phyloP scores from a whole-genome alignment of 2,329 filamentous ascomycete genomes.

The Diaporthe citrichinensis region DNA sequence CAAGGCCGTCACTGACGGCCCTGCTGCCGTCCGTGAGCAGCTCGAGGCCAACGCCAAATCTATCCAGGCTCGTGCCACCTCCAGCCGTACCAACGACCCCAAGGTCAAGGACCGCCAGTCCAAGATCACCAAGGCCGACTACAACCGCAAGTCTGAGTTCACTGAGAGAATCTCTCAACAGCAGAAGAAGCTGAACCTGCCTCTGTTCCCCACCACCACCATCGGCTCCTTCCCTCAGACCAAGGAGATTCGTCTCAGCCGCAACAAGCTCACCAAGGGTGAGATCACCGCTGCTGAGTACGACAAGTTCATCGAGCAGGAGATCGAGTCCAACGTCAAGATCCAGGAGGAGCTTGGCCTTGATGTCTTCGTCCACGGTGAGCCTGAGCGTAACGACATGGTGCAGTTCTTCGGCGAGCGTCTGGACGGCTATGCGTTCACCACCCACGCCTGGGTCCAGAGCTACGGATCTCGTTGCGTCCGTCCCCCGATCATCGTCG shows the following conservation, averaged over 20 bases:
- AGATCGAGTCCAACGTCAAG: constrained; percentile 95
- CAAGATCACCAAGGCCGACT: constrained; percentile 85
- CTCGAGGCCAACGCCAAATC: constrained; percentile 98
- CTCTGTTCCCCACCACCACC: constrained; percentile 98
- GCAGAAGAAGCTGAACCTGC: constrained; percentile 92
- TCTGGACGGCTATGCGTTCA: constrained; percentile 97
- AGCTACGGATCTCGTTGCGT: constrained; percentile 98
- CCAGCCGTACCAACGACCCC: constrained; percentile 96
- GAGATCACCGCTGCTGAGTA: constrained; percentile 94
- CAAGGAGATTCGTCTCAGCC: constrained; percentile 96
- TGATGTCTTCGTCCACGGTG: constrained; percentile 97
- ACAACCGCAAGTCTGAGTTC: constrained; percentile 95
- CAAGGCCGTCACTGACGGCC: constrained; percentile 96
- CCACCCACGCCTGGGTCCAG: constrained; percentile 98
- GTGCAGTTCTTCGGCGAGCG: constrained; percentile 99
- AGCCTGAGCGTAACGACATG: constrained; percentile 99
- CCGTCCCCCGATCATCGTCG: constrained; percentile 97
- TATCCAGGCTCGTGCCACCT: constrained; percentile 89
- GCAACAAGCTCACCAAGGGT: constrained; percentile 99
- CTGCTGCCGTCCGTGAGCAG: constrained; percentile 86
- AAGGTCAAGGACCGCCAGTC: constrained; percentile 97
- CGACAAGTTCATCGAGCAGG: constrained; percentile 99
- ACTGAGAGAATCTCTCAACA: constrained; percentile 86
- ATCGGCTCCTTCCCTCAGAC: constrained; percentile 99
- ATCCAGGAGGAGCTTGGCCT: constrained; percentile 98